phyloP scores from a whole-genome alignment of 768 basidiomycete genomes.

The Termitomyces sp. region DNA sequence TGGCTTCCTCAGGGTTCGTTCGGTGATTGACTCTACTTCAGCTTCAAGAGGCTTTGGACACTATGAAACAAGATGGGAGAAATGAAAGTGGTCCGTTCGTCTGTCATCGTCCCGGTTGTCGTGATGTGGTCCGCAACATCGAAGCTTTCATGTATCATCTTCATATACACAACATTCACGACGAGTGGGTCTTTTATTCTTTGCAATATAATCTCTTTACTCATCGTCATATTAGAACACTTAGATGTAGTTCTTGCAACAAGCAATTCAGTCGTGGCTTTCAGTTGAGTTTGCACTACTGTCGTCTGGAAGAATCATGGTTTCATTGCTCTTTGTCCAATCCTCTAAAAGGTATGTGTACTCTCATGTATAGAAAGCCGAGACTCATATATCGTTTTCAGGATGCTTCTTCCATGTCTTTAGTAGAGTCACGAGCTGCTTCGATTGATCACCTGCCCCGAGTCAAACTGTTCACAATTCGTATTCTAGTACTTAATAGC shows the following conservation, averaged over 20 bases:
- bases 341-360: neutral
- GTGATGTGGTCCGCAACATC: slow-evolving; percentile 33
- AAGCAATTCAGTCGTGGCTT: neutral
- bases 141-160: slow-evolving; percentile 47
- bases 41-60: slow-evolving; percentile 31
- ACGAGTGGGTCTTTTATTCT: slow-evolving; percentile 25
- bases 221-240: neutral
- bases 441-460: neutral
- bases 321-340: neutral
- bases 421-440: neutral
- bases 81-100: slow-evolving; percentile 26
- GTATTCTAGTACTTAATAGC: neutral
- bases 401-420: slow-evolving; percentile 7
- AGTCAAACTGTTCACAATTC: too few species aligned
- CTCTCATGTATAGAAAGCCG: neutral
- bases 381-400: neutral
- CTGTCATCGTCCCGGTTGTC: slow-evolving; percentile 42
- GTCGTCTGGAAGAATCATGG: neutral
- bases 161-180: slow-evolving; percentile 51
- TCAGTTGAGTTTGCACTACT: neutral
- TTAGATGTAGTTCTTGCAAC: neutral
- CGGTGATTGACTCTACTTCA: slow-evolving; percentile 8
- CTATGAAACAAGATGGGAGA: slow-evolving; percentile 22
- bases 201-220: neutral
- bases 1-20: neutral